Base-by-base conservation (phyloP, 768 basidiomycete species). In the Chalciporus sphaerocephalus region DNA sequence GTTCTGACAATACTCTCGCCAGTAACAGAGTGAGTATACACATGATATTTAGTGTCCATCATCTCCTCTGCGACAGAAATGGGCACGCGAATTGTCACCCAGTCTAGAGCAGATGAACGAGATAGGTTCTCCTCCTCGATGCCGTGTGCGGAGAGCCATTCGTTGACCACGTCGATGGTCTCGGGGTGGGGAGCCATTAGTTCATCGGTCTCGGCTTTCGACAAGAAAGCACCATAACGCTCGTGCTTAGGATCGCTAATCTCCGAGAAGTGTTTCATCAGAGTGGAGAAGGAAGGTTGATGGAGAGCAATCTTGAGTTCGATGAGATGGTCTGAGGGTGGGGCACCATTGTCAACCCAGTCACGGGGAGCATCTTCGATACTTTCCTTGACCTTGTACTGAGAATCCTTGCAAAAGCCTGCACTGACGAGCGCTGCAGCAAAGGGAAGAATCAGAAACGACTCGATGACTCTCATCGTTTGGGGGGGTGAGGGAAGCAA, bases 21-120 rank as follows among this genome's bases (percentile, higher is more conserved):
- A 40, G 68, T 74, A 17, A 67, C 64, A 9, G 62, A 58, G 57
- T 87, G 78, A 42, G 74, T 69, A 74, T 79, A 89, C 30, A 82
- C 59, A 46, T 79, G 67, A 55, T 85, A 89, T 54, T 74, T 78
- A 37, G 87, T 83, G 55, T 79, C 68, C n/a, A 89, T 72, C 78
- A 89, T 81, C 52, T 76, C 66, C 61, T 89, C 86, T 0, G 80
- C 85, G 20, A 80, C 50, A 25, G 66, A 54, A 36, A 89, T 71
- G 0, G 84, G 76, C 6, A 86, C 65, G 11, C 62, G 76, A 32
- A 86, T 59, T 6, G 71, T 78, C 11, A 87, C 67, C 86, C 85
- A 89, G 50, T 87, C 86, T 38, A 76, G 73, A 0, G 85, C 83
- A 3, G 81, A 73, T 10, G 85, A 84, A 8, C 79, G 76, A 33